Base-by-base conservation (phyloP, 345 rosid species). In the Viola odorata region DNA sequence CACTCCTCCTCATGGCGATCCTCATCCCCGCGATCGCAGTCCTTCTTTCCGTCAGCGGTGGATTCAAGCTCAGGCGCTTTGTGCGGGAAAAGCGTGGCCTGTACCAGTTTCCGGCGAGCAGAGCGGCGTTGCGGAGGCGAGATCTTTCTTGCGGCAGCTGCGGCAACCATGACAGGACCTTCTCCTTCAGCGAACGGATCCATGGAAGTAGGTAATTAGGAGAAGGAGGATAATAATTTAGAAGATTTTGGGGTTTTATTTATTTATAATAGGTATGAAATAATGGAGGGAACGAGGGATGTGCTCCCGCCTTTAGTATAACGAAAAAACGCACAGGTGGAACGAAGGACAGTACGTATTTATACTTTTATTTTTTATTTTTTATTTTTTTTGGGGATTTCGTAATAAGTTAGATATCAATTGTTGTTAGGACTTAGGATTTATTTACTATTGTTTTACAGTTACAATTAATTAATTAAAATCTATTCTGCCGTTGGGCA, bases 21-120 rank as follows among this genome's bases (percentile, higher is more conserved):
- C 54, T 65, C 68, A 16, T 16, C 65, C n/a, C 53, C 75, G 37
- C 63, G 58, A 45, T 56, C 51, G 14, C 72, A 53, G 5, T 60
- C 71, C 55, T 51, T 50, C 5, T 71, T 77, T 41, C 59, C 66
- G 12, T 73, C 85, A 4, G 61, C 68, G 14, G 55, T 64, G 14
- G 57, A 37, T 49, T 81, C 82, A 13, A 53, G 66, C 49, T 70
- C 83, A 6, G 65, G 82, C 1, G 78, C 63, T 69, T 67, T 89
- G 40, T 64, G 81, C 11, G 86, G 83, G 59, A 85, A 61, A 70
- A 92, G 63, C 40, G 89, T 84, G 60, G 96, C 80, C 85, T 92
- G 98, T 39, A 92, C 82, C 73, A 89, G 60, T 55, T 81, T 79
- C 68, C 89, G 89, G 42, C 85, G 84, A 45, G 61, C 74, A 53